Evolutionary conservation across 345 rosid species (phyloP).

Genomic region (Rhodamnia rubescens): DNA sequence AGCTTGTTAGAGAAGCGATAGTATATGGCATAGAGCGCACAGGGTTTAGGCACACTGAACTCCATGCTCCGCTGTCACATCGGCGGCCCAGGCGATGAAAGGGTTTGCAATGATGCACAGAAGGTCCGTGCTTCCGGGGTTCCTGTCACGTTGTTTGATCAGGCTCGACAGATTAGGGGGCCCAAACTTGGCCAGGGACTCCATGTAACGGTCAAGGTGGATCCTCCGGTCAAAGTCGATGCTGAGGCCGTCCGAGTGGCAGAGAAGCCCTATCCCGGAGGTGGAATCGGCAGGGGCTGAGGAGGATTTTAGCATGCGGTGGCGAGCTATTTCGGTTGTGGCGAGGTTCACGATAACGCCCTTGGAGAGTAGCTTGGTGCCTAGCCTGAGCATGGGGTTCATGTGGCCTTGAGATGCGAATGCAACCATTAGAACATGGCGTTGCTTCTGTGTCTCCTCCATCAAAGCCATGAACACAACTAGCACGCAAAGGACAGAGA

Average conservation of each 20-base stretch:
- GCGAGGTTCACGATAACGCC: conserved; percentile 39
- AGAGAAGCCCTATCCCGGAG: conserved; percentile 14
- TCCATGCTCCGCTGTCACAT: conserved; percentile 18
- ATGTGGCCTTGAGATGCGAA: conserved; percentile 33
- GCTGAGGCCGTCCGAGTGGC: conserved; percentile 39
- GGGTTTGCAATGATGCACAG: conserved; percentile 28
- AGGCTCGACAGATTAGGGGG: conserved; percentile 20
- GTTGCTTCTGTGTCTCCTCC: neutral
- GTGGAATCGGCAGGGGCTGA: neutral
- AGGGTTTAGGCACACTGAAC: conserved; percentile 46
- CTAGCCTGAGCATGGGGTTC: conserved; percentile 37
- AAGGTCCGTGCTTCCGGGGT: neutral
- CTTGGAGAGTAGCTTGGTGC: conserved; percentile 21
- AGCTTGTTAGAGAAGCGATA: conserved; percentile 25
- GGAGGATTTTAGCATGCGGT: conserved; percentile 10
- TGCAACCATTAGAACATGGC: conserved; percentile 37
- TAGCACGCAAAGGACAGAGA: neutral
- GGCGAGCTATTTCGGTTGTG: conserved; percentile 24
- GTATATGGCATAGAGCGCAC: conserved; percentile 26
- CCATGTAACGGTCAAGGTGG: neutral
- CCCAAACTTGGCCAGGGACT: conserved; percentile 17
- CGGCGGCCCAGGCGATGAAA: conserved; percentile 43
- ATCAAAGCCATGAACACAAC: neutral
- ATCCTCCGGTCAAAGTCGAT: conserved; percentile 25
- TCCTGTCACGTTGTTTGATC: neutral